Base-by-base conservation (phyloP, 768 basidiomycete species). In the Lentinula edodes region DNA sequence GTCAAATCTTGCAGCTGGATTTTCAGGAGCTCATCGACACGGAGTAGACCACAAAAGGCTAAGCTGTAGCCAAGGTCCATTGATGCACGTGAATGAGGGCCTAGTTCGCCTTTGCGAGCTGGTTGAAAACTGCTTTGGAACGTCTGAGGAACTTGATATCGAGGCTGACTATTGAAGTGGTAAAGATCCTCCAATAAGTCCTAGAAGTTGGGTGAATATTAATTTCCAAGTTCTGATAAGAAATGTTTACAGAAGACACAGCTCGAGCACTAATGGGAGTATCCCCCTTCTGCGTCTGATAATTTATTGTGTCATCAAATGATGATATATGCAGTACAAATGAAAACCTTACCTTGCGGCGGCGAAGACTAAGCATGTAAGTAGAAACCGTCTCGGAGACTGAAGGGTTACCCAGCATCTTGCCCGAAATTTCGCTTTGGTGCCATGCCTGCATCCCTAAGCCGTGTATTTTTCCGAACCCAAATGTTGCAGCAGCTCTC, bases 401-500 rank as follows among this genome's bases (percentile, higher is more conserved):
- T 0, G 66, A 70, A n/a, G 69, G 67, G 48, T 70, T 68, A 0
- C 69, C 66, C 3, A 39, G 15, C 63, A 54, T 61, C 7, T 20
- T 23, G 3, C 48, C 60, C 5, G 41, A 10, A 6, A 61, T 1
- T 35, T 66, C 55, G n/a, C 57, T 66, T 32, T 61, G 42, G n/a
- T 67, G 63, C 67, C 67, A 67, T 6, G 58, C 58, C 41, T 61
- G 42, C 38, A 52, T 60, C 3, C 66, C 38, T 10, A 62, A 50
- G 20, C 58, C 45, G 18, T 58, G 48, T 6, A 64, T 20, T 13
- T 51, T 38, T 3, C 63, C 59, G 42, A n/a, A 28, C 28, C 28
- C 28, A 28, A 28, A 28, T 3, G 28, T 28, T 4, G 28, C 28
- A 28, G 28, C 28, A 3, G 28, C 28, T 28, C 28, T 28, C 28